Percentiles rank a stretch among this genome's conserved stretches.
phyloP scores from a whole-genome alignment of 2,329 filamentous ascomycete species.

The Chalara sp. region DNA sequence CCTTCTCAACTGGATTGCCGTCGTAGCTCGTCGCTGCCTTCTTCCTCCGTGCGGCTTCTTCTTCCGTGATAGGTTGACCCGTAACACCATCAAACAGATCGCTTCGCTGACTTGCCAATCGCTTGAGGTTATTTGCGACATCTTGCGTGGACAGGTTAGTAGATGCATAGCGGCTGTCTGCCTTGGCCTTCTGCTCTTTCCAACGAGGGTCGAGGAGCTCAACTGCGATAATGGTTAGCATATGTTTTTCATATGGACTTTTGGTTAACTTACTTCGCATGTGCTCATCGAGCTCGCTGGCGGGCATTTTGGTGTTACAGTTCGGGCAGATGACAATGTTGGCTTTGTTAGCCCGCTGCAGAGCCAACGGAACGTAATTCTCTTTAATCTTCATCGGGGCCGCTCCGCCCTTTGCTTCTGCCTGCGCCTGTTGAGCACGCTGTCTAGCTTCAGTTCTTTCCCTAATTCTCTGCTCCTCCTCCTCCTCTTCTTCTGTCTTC shows the following conservation, averaged over 20 bases:
- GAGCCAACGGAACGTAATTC: constrained; percentile 84
- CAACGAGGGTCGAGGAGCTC: constrained; percentile 89
- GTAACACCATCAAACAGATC: constrained; percentile 78
- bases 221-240: constrained; percentile 37
- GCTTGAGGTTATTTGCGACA: constrained; percentile 89
- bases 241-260: not conserved
- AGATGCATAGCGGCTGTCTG: constrained; percentile 74
- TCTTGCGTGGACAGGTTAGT: constrained; percentile 83
- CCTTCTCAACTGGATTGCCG: constrained; percentile 51
- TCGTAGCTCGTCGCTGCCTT: constrained; percentile 65
- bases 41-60: constrained; percentile 70
- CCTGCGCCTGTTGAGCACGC: constrained; percentile 69
- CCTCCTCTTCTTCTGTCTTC: constrained; percentile 44
- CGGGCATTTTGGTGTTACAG: constrained; percentile 83
- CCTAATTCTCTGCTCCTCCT: constrained; percentile 56
- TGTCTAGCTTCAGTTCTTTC: constrained; percentile 53
- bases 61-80: constrained; percentile 65
- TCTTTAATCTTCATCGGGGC: constrained; percentile 83
- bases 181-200: constrained; percentile 92
- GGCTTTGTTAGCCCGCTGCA: constrained; percentile 63
- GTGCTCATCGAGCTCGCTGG: constrained; percentile 82
- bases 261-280: constrained; percentile 62
- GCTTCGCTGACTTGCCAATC: constrained; percentile 80
- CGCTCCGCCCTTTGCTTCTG: constrained; percentile 63
- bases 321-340: constrained; percentile 76